Evolutionary conservation across 768 basidiomycete species (phyloP), one percentile per base, ranked within the genome.

Genomic region (Leucocoprinus leucothites): DNA sequence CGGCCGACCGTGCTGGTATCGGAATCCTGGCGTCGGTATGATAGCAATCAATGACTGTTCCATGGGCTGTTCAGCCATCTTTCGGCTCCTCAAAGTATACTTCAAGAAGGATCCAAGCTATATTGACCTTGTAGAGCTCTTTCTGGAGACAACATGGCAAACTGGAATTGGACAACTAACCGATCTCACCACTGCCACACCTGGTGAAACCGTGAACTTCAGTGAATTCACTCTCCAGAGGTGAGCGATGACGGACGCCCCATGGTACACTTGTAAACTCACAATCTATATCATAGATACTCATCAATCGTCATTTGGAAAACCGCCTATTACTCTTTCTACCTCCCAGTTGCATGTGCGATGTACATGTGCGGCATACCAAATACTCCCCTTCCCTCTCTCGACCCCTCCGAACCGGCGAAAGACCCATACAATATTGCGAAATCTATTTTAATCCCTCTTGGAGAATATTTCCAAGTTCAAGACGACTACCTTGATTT

Each of bases 391-490:
- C 82, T 63, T 66, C 61, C 19, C 61, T 74, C 58, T 65, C 19
- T 47, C 47, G 13, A 59, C 59, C 45, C 60, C 60, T 24, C 56
- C 43, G 46, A 36, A 21, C 56, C 58, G 11, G 24, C 56, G 18
- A 54, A 52, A 3, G 61, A 63, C 9, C 66, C 68, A 3, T 96
- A 91, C 76, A 80, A 85, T 40, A 67, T 84, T 59, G 89, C 95
- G 0, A 75, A 82, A 35, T 79, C 82, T 43, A 94, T 99, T 68
- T 82, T 98, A 40, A 73, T 98, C 52, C 91, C 91, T 3, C 80
- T 98, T 54, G 96, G 96, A 46, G 94, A 97, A 71, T 99, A 98
- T 74, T 98, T 98, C 85, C 96, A 99, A 72, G 81, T 96, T 57
- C 96, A 99, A 71, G 96, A 98, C 67, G 96, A 98, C 72, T 98